These are phyloP conservation scores for Apiotrichum gamsii DNA, from an alignment of 1,284 basidiomycete genomes.

Conservation along the genomic window DNA sequence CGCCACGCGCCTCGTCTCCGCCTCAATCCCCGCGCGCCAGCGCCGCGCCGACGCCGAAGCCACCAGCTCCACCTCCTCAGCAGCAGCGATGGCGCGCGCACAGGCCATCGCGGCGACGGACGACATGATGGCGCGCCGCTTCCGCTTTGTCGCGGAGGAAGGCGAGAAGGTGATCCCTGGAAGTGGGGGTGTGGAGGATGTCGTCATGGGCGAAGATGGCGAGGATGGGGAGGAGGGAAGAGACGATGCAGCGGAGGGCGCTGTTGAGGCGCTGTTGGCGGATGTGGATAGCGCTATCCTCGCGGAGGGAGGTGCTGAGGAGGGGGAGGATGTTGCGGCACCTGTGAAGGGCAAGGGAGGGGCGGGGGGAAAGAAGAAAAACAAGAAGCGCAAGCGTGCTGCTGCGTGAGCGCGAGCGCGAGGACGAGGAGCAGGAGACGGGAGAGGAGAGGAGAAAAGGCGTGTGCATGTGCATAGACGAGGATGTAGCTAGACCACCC, in stretches of 20 bases:
- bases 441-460: no score
- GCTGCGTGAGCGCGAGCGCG: no score
- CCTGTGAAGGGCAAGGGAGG: no score
- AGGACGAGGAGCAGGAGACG: no score
- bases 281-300: conserved; percentile 3
- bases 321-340: no score
- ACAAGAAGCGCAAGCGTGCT: no score
- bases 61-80: conserved; percentile 10
- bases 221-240: neutral
- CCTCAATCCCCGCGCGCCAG: conserved; percentile 21
- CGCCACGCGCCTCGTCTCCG: conserved; percentile 36
- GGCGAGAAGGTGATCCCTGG: conserved; percentile 19
- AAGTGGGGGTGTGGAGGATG: neutral
- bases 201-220: neutral
- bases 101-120: conserved; percentile 13
- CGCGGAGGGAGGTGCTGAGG: no score
- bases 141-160: conserved; percentile 26
- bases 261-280: conserved; percentile 11
- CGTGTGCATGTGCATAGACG: no score
- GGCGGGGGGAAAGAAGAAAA: no score
- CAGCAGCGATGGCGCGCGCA: conserved; percentile 15
- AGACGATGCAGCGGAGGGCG: neutral
- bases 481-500: no score
- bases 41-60: neutral
- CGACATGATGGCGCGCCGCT: conserved; percentile 15